phyloP scores from a whole-genome alignment of 768 basidiomycete genomes.

The Pulveroboletus sp. region DNA sequence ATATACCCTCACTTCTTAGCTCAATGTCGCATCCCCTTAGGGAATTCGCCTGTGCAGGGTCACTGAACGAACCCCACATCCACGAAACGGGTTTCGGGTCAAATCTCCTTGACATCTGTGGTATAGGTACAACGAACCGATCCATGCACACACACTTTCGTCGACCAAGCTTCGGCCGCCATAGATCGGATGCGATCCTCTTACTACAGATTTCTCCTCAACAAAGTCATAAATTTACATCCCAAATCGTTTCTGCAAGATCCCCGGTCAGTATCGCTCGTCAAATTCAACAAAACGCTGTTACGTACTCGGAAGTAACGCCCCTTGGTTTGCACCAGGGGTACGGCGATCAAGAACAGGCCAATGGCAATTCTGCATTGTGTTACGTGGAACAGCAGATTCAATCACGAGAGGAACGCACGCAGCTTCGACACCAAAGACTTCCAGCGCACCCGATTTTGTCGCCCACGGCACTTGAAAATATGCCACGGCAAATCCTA shows the following conservation, averaged over 20 bases:
- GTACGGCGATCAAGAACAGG: conserved; percentile 35
- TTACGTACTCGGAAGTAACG: conserved; percentile 31
- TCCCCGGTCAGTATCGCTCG: not conserved
- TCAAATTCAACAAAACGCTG: not conserved
- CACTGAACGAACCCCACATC: not conserved
- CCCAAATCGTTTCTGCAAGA: conserved; percentile 19
- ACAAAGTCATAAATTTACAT: conserved; percentile 1
- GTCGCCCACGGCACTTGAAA: conserved; percentile 40
- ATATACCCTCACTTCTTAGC: too few species aligned
- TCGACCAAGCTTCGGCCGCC: not conserved
- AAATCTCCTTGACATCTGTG: not conserved
- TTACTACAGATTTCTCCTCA: not conserved
- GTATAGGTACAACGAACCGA: not conserved
- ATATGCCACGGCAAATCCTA: conserved; percentile 37
- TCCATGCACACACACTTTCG: not conserved
- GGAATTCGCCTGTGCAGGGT: not conserved
- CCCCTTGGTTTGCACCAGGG: conserved; percentile 34
- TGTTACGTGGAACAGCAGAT: not conserved
- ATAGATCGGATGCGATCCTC: not conserved
- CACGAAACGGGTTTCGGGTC: not conserved
- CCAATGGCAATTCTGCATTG: conserved; percentile 27
- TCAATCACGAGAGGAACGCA: conserved; percentile 12
- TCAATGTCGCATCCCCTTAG: conserved; percentile 15
- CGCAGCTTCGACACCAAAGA: conserved; percentile 38
- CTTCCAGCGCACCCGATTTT: conserved; percentile 30